Evolutionary conservation across 2,329 filamentous ascomycete genomes (phyloP).

Genomic region (Penicillium sp.): DNA sequence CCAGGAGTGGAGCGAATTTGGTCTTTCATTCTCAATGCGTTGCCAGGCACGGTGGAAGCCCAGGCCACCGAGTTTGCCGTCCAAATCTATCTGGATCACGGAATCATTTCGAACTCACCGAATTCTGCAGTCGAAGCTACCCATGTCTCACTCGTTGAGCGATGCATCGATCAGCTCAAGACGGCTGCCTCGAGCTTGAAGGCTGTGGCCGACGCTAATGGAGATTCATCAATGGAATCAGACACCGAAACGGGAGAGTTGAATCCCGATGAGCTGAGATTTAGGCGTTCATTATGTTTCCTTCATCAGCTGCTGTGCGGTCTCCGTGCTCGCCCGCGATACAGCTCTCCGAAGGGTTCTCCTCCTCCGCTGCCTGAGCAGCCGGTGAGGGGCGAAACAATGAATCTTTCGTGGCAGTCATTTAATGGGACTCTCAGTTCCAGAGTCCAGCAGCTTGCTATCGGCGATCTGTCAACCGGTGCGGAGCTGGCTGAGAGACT

Average conservation of each 20-base stretch:
- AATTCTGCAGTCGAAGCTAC: constrained; percentile 48
- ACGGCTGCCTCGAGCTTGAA: constrained; percentile 56
- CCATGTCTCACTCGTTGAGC: constrained; percentile 65
- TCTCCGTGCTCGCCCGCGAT: constrained; percentile 49
- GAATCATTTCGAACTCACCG: constrained; percentile 37
- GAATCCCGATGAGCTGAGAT: constrained; percentile 54
- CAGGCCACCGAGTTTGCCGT: constrained; percentile 66
- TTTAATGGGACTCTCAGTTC: constrained; percentile 59
- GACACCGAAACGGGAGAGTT: constrained; percentile 46
- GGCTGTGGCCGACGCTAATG: constrained; percentile 38
- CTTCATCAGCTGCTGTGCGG: constrained; percentile 61
- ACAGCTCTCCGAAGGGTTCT: constrained; percentile 55
- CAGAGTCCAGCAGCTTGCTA: constrained; percentile 55
- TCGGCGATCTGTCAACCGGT: constrained; percentile 66
- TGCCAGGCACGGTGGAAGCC: constrained; percentile 59
- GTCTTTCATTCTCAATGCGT: constrained; percentile 69
- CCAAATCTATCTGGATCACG: constrained; percentile 61
- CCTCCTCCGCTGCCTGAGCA: constrained; percentile 52
- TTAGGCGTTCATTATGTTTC: constrained; percentile 63
- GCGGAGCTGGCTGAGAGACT: constrained; percentile 63
- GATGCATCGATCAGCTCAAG: constrained; percentile 66
- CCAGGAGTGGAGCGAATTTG: constrained; percentile 67
- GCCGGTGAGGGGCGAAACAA: constrained; percentile 55
- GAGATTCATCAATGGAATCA: constrained; percentile 50
- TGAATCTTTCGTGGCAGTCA: constrained; percentile 67